Base-by-base conservation (phyloP, 768 basidiomycete genomes). In the Pluteus cervinus region DNA sequence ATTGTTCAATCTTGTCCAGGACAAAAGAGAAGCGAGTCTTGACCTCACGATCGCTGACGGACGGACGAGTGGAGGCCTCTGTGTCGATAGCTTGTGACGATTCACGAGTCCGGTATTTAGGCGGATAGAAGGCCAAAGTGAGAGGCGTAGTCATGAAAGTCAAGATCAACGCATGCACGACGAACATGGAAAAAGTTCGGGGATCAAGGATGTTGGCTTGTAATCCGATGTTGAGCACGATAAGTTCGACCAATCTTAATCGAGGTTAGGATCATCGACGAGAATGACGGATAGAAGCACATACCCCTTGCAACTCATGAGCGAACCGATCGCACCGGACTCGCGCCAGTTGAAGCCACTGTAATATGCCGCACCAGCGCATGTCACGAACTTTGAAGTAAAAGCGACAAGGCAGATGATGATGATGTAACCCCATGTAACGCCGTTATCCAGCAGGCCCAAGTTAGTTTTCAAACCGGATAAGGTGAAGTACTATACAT, bases 281-380 rank as follows among this genome's bases (percentile, higher is more conserved):
- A 18, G 7, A 41, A 17, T 7, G 16, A 11, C 8, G 3, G 18
- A 35, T 24, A 4, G 8, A 15, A 15, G 18, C 9, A 59, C 73
- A 32, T 41, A 83, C 82, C 87, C 88, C 62, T 94, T 88, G 65
- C 87, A 90, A 56, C 77, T 78, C 91, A 96, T 96, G 17, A 96
- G 60, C 34, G 81, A 71, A 3, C 91, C 91, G 40, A 93, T 81
- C 4, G 90, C 87, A 16, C 79, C 76, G 1, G 79, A 66, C 57
- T 93, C 90, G n/a, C 91, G 70, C 59, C 62, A 68, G 28, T 68
- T 76, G 63, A 86, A 93, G 1, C 83, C 83, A 28, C 63, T 63
- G 1, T 60, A 34, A 42, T 67, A 71, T 4, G 89, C 86, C 0
- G 78, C 66, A 6, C 55, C 47, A 4, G 69, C 73, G 51, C 86